Conservation (phyloP, 305 asterid genomes). For the Fraxinus dipetala region DNA sequence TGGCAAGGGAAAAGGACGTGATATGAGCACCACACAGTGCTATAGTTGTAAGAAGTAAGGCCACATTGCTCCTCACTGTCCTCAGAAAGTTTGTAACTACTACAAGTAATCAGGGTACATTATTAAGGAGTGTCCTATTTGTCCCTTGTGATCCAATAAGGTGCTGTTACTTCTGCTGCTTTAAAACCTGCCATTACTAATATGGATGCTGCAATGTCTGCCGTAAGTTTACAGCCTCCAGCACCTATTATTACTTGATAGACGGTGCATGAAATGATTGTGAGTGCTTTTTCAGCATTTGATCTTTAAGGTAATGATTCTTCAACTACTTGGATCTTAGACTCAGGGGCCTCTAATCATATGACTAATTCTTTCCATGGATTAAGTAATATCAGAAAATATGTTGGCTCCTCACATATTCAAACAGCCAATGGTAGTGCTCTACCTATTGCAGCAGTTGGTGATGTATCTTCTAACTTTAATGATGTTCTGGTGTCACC, state of each 20-base stretch:
- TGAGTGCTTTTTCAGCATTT: not conserved
- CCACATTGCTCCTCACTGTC: not conserved
- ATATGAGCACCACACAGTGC: constrained; percentile 10
- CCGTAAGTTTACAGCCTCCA: not conserved
- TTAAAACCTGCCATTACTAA: not conserved
- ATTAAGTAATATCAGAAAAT: not conserved
- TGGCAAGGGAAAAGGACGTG: not conserved
- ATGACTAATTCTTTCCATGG: not conserved
- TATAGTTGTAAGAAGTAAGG: not conserved
- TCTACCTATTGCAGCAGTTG: not conserved
- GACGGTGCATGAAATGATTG: not conserved
- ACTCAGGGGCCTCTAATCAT: not conserved
- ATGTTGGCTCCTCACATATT: not conserved
- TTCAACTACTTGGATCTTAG: not conserved
- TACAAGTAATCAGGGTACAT: not conserved
- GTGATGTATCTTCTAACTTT: not conserved
- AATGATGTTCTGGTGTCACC: too few species aligned
- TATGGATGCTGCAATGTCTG: not conserved
- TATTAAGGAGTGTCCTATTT: not conserved
- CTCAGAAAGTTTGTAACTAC: not conserved
- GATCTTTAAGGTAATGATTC: not conserved
- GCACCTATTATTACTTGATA: not conserved
- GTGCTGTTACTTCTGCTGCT: not conserved
- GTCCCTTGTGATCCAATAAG: not conserved
- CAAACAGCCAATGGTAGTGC: not conserved